Percentiles rank a stretch among this genome's conserved stretches.
These are phyloP conservation scores for Coix lacrymajobi DNA, from an alignment of 176 grass and related monocot genomes.

Conservation along the genomic window DNA sequence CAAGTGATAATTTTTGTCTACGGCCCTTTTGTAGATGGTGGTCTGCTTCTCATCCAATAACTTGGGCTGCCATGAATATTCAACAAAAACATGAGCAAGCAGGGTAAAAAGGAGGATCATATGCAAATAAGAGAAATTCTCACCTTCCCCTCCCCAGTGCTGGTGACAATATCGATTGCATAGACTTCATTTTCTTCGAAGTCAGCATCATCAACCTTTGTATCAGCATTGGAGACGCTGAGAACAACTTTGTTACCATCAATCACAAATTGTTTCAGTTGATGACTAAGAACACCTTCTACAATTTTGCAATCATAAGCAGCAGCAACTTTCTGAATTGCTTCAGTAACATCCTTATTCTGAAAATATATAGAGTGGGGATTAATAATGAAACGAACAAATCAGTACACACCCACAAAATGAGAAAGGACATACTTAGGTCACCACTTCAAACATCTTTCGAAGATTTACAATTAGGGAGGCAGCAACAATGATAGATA, in stretches of 20 bases:
- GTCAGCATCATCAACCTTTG: conserved; percentile 95
- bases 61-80: conserved; percentile 53
- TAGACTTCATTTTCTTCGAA: conserved; percentile 99
- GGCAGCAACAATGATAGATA: not conserved
- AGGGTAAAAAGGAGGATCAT: not conserved
- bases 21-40: conserved; percentile 97
- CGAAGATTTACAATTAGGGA: not conserved
- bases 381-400: not conserved
- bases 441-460: not conserved
- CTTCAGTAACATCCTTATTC: conserved; percentile 98
- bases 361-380: not conserved
- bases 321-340: conserved; percentile 93
- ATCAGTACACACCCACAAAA: not conserved
- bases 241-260: conserved; percentile 95
- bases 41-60: conserved; percentile 98
- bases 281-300: conserved; percentile 96
- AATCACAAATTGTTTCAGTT: conserved; percentile 97
- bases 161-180: conserved; percentile 93
- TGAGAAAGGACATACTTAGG: not conserved
- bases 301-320: conserved; percentile 99
- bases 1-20: conserved; percentile 97
- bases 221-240: conserved; percentile 80
- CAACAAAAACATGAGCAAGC: not conserved
- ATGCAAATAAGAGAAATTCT: not conserved
- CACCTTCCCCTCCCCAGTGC: conserved; percentile 97